Evolutionary conservation across 495 filamentous ascomycete species (phyloP), one percentile per base, ranked within the genome.

Genomic region (Opeltia flavorubescens): DNA sequence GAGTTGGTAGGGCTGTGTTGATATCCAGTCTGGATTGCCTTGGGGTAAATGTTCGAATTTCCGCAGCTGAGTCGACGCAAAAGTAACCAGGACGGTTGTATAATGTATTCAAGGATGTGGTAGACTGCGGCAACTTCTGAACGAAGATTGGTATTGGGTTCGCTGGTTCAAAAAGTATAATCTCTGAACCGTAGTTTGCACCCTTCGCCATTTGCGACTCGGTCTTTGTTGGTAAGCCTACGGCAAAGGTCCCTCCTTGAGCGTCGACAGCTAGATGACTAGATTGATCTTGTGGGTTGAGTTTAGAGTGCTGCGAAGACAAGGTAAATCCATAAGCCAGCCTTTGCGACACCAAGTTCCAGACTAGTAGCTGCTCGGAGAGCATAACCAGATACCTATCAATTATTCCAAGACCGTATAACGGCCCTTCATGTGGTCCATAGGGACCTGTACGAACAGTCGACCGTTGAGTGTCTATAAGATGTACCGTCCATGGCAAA

Each of bases 271-370:
- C 76, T 9, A 88, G 64, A 50, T 81, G 78, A 7, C 71, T 66
- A 40, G 75, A 62, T 17, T 50, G 56, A 13, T 36, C 23, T 39
- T 55, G 48, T 46, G 70, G 66, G 6, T 62, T 52, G 5, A 48
- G 43, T 17, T 36, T 18, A 20, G 57, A 50, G 4, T 68, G 57
- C 2, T 59, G 48, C 17, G 40, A n/a, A 18, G 63, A 48, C 6
- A 82, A 62, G 8, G 55, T 46, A 34, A 67, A 51, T 43, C 71
- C 72, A 49, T 71, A 80, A 17, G 66, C 60, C 6, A 76, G 59
- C 35, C 71, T 67, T 45, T 79, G 74, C 20, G 68, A 62, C 31
- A 86, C 79, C 2, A 85, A 58, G 53, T 87, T 77, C 57, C 79
- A 86, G 35, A 84, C 77, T 9, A 65, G 60, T 4, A 86, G 64